Percentiles rank a stretch among this genome's conserved stretches.
These are phyloP conservation scores for Murraya paniculata DNA, from an alignment of 345 rosid species.

Conservation along the genomic window DNA sequence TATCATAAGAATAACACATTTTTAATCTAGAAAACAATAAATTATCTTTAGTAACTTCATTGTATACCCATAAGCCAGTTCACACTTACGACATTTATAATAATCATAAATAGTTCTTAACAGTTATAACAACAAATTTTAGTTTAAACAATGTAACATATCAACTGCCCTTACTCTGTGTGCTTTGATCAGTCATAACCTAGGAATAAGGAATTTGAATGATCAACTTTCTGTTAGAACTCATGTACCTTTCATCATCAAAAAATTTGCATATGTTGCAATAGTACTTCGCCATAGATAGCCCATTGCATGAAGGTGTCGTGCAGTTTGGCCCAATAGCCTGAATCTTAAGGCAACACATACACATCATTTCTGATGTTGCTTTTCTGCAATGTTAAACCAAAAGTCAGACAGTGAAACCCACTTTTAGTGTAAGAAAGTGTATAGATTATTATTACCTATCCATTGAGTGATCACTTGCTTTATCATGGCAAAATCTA, in stretches of 20 bases:
- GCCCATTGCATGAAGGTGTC: conserved; percentile 49
- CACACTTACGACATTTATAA: too few species aligned
- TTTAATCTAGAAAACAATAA: background rate
- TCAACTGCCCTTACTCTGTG: background rate
- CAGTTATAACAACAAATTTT: background rate
- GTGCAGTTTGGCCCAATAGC: conserved; percentile 49
- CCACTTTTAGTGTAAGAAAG: conserved; percentile 10
- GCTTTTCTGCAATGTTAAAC: conserved; percentile 46
- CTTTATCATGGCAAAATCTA: conserved; percentile 74
- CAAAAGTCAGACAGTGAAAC: conserved; percentile 17
- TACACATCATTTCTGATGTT: conserved; percentile 73
- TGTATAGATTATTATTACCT: conserved; percentile 31
- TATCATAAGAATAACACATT: too few species aligned
- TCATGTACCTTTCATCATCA: conserved; percentile 77
- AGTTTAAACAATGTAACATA: background rate
- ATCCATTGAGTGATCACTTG: conserved; percentile 68
- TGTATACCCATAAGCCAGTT: background rate
- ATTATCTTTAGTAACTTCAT: background rate
- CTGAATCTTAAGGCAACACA: conserved; percentile 59
- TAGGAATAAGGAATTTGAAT: background rate
- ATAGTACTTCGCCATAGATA: conserved; percentile 61
- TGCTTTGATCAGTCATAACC: background rate
- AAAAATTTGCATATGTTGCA: conserved; percentile 91
- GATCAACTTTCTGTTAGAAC: background rate
- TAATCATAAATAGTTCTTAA: too few species aligned